Evolutionary conservation across 768 basidiomycete genomes (phyloP), one percentile per base, ranked within the genome.

Genomic region (Amanita polypyramis): DNA sequence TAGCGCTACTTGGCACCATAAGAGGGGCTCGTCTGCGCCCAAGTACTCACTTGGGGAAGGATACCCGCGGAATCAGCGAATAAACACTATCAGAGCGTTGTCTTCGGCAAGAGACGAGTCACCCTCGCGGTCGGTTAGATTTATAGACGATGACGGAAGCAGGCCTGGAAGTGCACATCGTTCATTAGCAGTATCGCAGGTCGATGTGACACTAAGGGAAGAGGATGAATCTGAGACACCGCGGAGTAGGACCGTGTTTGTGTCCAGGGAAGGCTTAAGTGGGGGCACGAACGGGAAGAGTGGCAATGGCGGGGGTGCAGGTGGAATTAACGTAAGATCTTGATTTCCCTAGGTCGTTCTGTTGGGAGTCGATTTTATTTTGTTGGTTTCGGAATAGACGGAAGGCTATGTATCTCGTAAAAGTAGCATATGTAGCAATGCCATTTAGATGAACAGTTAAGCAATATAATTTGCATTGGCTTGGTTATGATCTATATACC

Each of bases 111-210:
- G 72, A 38, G 72, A 74, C 17, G 62, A 52, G 14, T 75, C 74
- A 19, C 74, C 74, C 2, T 62, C 73, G 30, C 59, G 74, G 20
- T 72, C 68, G 32, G 65, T 75, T 14, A 53, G 71, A 46, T 74
- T 74, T 43, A 57, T 61, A 15, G 69, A 67, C 45, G 56, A 60
- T 38, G 36, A 20, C 35, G 34, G 15, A 3, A 38, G 41, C 12
- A 36, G 41, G 23, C 35, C 34, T 23, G 41, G 42, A 25, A 48
- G 38, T 41, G 47, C 29, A 30, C 3, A 30, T 4, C 27, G 47
- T 19, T 48, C 49, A 5, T 43, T 30, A 23, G 42, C 36, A 3
- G 42, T 44, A 19, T 50, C 37, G 7, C 35, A 37, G 23, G 21
- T 44, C 8, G 35, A 44, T 45, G 21, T 43, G 17, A 25, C 29